A percentile compares a stretch with the other conserved stretches of the same genome.
Conservation (phyloP, 495 filamentous ascomycete genomes). For the Xylaria scruposa region DNA sequence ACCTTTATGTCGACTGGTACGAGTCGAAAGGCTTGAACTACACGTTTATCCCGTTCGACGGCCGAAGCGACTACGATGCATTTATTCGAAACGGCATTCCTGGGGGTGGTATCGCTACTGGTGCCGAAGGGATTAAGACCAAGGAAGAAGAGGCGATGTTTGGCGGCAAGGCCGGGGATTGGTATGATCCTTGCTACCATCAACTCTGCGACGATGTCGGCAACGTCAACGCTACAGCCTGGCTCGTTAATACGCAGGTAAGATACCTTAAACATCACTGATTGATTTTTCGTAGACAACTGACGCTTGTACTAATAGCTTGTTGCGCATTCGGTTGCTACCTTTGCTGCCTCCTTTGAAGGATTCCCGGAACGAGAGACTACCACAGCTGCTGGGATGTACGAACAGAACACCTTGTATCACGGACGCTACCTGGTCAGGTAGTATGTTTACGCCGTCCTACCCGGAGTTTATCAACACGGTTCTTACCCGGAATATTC, state of each 20-base stretch:
- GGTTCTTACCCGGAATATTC: background rate
- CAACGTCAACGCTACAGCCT: slow-evolving; percentile 59
- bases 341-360: slow-evolving; percentile 58
- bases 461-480: background rate
- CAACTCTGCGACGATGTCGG: slow-evolving; percentile 58
- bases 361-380: slow-evolving; percentile 57
- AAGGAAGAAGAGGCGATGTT: slow-evolving; percentile 57
- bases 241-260: slow-evolving; percentile 61
- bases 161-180: slow-evolving; percentile 58
- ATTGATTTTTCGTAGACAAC: background rate
- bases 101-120: slow-evolving; percentile 66
- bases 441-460: slow-evolving; percentile 28
- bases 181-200: slow-evolving; percentile 64
- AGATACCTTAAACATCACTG: background rate
- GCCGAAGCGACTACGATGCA: slow-evolving; percentile 62
- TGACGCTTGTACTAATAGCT: slow-evolving; percentile 42
- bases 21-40: slow-evolving; percentile 54
- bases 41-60: slow-evolving; percentile 61
- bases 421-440: slow-evolving; percentile 48
- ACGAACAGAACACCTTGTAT: slow-evolving; percentile 40
- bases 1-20: slow-evolving; percentile 61
- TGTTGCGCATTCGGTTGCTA: slow-evolving; percentile 62
- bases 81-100: slow-evolving; percentile 62
- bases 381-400: slow-evolving; percentile 25
- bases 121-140: slow-evolving; percentile 64